phyloP scores from a whole-genome alignment of 176 grass and related monocot species.

The Neostapfia colusana region DNA sequence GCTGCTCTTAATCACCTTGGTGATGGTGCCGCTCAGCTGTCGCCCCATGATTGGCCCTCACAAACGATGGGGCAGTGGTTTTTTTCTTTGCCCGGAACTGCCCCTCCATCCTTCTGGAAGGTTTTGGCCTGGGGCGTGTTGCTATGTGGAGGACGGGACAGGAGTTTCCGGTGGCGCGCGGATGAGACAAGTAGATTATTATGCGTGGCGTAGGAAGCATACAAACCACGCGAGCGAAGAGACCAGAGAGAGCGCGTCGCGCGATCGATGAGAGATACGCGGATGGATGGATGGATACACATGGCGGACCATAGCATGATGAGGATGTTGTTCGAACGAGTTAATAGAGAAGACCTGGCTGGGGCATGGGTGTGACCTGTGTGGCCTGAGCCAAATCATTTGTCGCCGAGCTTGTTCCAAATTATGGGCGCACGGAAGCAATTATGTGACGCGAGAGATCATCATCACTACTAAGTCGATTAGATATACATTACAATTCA shows the following conservation, averaged over 20 bases:
- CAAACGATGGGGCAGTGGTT: neutral
- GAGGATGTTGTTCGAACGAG: constrained; percentile 13
- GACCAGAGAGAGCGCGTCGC: constrained; percentile 20
- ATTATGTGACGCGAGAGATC: constrained; percentile 11
- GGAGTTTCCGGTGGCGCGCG: neutral
- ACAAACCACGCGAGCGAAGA: neutral
- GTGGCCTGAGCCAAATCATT: constrained; percentile 39
- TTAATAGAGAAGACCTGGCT: constrained; percentile 38
- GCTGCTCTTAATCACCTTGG: constrained; percentile 16
- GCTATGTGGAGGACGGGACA: neutral
- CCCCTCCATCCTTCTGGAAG: neutral
- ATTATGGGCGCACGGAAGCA: constrained; percentile 26
- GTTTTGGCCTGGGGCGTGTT: neutral
- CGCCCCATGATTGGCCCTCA: constrained; percentile 41
- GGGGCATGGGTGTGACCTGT: constrained; percentile 37
- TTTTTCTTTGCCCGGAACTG: neutral
- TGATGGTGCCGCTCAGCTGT: constrained; percentile 27
- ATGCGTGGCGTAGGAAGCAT: neutral
- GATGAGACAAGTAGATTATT: neutral
- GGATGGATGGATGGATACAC: neutral
- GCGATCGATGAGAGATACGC: constrained; percentile 8
- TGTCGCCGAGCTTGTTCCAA: constrained; percentile 17
- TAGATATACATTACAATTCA: neutral
- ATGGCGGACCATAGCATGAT: neutral
- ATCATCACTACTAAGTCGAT: neutral